Conservation (phyloP, 345 rosid genomes). For the Clausena lansium region DNA sequence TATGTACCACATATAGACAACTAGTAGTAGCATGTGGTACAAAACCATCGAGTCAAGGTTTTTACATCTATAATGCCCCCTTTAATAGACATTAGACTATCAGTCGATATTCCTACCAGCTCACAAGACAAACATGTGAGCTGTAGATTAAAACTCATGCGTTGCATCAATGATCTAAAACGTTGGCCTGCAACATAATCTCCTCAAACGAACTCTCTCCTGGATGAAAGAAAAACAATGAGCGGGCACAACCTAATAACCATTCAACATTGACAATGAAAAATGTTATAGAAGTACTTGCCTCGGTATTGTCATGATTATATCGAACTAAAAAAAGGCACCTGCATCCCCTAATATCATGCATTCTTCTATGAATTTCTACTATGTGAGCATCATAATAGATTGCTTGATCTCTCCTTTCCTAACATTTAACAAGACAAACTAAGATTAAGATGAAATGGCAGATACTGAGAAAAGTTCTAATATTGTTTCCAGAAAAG, state of each 20-base stretch:
- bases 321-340: slow-evolving; percentile 55
- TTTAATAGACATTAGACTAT: neutral
- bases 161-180: neutral
- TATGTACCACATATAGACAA: neutral
- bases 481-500: neutral
- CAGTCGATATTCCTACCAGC: neutral
- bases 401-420: slow-evolving; percentile 59
- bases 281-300: slow-evolving; percentile 4
- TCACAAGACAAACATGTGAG: neutral
- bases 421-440: slow-evolving; percentile 33
- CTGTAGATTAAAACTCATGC: neutral
- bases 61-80: neutral
- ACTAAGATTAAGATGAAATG: neutral
- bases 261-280: neutral
- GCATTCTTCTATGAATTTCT: slow-evolving; percentile 52
- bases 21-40: neutral
- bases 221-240: slow-evolving; percentile 4
- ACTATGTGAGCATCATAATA: slow-evolving; percentile 57
- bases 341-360: slow-evolving; percentile 75
- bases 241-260: neutral
- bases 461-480: neutral
- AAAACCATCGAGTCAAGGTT: neutral
- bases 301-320: slow-evolving; percentile 54
- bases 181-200: slow-evolving; percentile 49
- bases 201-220: slow-evolving; percentile 60